Evolutionary conservation across 441 rosid species (phyloP).

Genomic region (Eutrema salsugineum): DNA sequence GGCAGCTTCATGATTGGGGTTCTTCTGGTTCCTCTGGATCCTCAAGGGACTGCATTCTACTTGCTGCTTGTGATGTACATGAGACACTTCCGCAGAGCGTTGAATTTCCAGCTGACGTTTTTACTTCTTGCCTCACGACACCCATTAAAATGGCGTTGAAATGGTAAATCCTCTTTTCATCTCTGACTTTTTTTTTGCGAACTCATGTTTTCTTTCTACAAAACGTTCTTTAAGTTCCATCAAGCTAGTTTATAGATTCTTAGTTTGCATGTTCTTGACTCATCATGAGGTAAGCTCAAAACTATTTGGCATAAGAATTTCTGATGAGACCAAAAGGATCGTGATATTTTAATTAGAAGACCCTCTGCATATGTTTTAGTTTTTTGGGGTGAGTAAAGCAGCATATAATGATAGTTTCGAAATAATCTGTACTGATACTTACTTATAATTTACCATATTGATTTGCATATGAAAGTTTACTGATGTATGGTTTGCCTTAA

Average conservation of each 20-base stretch:
- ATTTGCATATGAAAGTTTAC: not conserved
- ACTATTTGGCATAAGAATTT: not conserved
- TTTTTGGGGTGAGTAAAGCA: not conserved
- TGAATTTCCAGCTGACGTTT: slow-evolving; percentile 98
- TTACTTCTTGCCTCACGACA: slow-evolving; percentile 96
- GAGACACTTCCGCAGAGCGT: slow-evolving; percentile 97
- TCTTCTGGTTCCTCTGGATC: slow-evolving; percentile 67
- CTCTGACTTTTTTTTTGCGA: slow-evolving; percentile 9
- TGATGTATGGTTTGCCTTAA: not conserved
- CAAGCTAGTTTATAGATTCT: slow-evolving; percentile 3
- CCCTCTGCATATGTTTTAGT: not conserved
- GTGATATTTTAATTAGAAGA: not conserved
- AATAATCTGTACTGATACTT: not conserved
- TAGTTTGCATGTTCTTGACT: slow-evolving; percentile 4
- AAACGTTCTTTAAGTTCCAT: not conserved
- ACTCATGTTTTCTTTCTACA: not conserved
- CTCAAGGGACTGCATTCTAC: slow-evolving; percentile 86
- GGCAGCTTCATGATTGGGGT: slow-evolving; percentile 84
- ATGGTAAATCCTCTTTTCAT: slow-evolving; percentile 53
- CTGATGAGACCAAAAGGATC: slow-evolving; percentile 1
- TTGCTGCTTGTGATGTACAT: slow-evolving; percentile 98
- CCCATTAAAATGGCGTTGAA: slow-evolving; percentile 98
- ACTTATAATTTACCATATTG: not conserved
- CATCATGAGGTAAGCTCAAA: not conserved
- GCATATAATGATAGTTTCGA: not conserved